Evolutionary conservation across 2,329 filamentous ascomycete genomes (phyloP), one percentile per base, ranked within the genome.

Genomic region (Exophiala calicioides): DNA sequence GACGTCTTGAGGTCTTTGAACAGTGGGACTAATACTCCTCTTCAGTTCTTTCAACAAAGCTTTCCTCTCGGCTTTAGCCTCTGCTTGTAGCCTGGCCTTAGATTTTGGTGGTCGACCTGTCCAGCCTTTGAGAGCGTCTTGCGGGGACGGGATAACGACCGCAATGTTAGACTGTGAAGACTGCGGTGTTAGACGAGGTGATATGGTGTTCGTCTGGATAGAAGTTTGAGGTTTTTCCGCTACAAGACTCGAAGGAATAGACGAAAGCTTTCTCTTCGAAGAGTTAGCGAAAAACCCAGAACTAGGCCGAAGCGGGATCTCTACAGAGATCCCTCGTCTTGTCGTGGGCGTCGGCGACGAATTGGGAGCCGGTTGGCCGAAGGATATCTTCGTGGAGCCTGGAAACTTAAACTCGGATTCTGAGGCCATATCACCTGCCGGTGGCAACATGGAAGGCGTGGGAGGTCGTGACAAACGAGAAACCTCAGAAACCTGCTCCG

Each of bases 1-100:
- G 4, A 58, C 53, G 10, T 53, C 39, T 16, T 42, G 31, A 5
- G 41, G 51, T 10, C 42, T 46, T 10, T 50, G 30, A 8, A 41
- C 34, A 5, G 49, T 47, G 13, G 42, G 18, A 12, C 19, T 27
- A 1, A 46, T 38, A 35, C 43, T 46, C 26, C 45, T 21, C 36
- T 52, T 47, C 7, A 59, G 35, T n/a, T 50, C 23, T 15, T 16
- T 36, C 4, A 55, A 27, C 8, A 56, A 5, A 8, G n/a, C 19
- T 34, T 44, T 46, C 26, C 32, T 47, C n/a, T 50, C 48, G 0
- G 29, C 19, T 18, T 46, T 34, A 10, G 20, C 29, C 13, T 39
- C 34, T 6, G 12, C n/a, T n/a, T 18, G 33, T 5, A 21, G 33
- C 5, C 21, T 36, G 7, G 7, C 12, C 7, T 7, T 30, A 3